phyloP scores from a whole-genome alignment of 192 early-diverging fungal species.

The Linderina pennispora region DNA sequence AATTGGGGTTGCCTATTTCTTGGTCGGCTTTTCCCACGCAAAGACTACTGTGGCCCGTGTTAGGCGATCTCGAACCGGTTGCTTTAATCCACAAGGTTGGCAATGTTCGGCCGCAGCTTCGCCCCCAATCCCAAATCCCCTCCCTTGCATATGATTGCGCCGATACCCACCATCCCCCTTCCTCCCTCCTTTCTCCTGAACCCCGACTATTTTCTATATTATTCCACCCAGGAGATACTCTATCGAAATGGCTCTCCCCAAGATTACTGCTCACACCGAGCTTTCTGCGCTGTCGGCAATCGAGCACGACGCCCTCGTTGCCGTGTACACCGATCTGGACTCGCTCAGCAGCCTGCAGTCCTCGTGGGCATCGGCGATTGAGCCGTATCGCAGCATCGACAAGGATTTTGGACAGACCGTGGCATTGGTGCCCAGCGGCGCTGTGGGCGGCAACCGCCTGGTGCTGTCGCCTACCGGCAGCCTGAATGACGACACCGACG shows the following conservation, averaged over 20 bases:
- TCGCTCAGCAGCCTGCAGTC: not conserved
- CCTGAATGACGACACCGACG: slow-evolving; percentile 69
- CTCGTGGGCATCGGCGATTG: slow-evolving; percentile 4
- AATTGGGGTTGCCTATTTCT: too few relatives aligned
- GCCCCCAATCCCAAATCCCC: too few relatives aligned
- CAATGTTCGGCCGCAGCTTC: too few relatives aligned
- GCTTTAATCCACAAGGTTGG: too few relatives aligned
- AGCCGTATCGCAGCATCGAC: slow-evolving; percentile 20
- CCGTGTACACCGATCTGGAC: slow-evolving; percentile 14
- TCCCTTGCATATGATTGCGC: too few relatives aligned
- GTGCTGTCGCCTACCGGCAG: slow-evolving; percentile 74
- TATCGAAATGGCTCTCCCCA: slow-evolving; percentile 20
- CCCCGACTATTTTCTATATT: too few relatives aligned
- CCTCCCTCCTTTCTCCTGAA: too few relatives aligned
- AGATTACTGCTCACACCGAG: slow-evolving; percentile 11
- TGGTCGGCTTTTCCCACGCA: too few relatives aligned
- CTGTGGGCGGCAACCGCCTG: slow-evolving; percentile 58
- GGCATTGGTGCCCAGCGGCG: slow-evolving; percentile 12
- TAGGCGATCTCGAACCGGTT: too few relatives aligned
- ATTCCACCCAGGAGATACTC: too few relatives aligned
- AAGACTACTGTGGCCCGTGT: too few relatives aligned
- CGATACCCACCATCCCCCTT: too few relatives aligned
- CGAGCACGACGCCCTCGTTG: slow-evolving; percentile 32
- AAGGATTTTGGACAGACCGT: slow-evolving; percentile 35
- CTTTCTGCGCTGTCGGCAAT: slow-evolving; percentile 5